Percentiles rank a stretch among this genome's conserved stretches.
These are phyloP conservation scores for Blastobotrys ciferrii DNA, from an alignment of 1,139 yeast genomes.

Conservation along the genomic window DNA sequence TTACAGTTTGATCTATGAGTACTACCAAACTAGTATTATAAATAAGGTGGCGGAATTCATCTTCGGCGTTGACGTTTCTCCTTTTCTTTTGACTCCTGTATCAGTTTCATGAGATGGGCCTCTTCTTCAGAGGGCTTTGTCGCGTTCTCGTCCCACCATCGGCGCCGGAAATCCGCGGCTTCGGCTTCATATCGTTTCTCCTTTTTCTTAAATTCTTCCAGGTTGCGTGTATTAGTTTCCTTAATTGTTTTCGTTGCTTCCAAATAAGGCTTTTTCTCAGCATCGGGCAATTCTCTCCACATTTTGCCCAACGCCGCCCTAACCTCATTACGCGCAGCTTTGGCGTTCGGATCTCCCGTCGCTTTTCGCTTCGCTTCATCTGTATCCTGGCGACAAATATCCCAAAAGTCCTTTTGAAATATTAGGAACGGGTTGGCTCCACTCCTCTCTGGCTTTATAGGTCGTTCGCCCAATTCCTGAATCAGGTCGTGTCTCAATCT, in stretches of 20 bases:
- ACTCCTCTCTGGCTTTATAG: constrained; percentile 40
- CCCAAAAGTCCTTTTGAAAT: constrained; percentile 46
- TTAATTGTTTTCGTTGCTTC: constrained; percentile 37
- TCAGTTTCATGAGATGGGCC: constrained; percentile 25
- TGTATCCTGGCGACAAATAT: constrained; percentile 39
- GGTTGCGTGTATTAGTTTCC: constrained; percentile 36
- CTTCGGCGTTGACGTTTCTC: constrained; percentile 8
- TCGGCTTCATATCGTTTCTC: constrained; percentile 39
- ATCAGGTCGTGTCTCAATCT: constrained; percentile 37
- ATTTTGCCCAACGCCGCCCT: constrained; percentile 43
- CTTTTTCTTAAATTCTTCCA: constrained; percentile 36
- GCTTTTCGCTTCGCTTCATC: constrained; percentile 36
- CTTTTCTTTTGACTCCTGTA: constrained; percentile 20
- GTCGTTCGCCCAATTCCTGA: constrained; percentile 40
- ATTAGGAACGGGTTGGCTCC: constrained; percentile 45
- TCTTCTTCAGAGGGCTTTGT: constrained; percentile 38
- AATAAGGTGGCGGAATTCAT: neutral
- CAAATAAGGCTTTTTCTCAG: constrained; percentile 39
- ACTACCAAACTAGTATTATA: constrained; percentile 1
- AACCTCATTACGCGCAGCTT: constrained; percentile 43
- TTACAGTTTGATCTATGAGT: neutral
- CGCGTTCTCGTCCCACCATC: constrained; percentile 41
- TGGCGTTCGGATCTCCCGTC: constrained; percentile 34
- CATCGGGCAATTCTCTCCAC: constrained; percentile 44
- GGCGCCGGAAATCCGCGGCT: constrained; percentile 40